Conservation (phyloP, 768 basidiomycete genomes). For the Lepiota brunneoincarnata region DNA sequence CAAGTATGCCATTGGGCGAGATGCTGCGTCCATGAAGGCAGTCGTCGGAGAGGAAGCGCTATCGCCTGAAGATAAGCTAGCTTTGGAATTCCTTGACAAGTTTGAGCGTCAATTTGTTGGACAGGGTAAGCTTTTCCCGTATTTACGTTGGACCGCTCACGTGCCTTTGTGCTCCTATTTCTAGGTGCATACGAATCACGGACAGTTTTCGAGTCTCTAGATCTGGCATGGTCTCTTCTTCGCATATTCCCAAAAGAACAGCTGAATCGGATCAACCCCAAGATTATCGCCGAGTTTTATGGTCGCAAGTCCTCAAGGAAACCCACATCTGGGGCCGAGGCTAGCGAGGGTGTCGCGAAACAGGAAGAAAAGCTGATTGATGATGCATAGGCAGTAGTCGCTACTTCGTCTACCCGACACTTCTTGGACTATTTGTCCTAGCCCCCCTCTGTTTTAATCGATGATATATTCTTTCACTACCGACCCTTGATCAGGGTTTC, state of each 20-base stretch:
- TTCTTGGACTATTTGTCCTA: neutral
- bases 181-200: constrained; percentile 92
- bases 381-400: constrained; percentile 37
- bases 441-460: neutral
- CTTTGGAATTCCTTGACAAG: constrained; percentile 95
- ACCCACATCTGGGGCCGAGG: constrained; percentile 47
- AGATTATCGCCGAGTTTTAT: constrained; percentile 94
- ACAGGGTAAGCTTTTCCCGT: constrained; percentile 63
- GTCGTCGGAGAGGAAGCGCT: constrained; percentile 98
- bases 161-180: constrained; percentile 1
- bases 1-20: constrained; percentile 96
- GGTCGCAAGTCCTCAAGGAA: constrained; percentile 77
- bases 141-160: neutral
- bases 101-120: constrained; percentile 98
- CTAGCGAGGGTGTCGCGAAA: constrained; percentile 32
- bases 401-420: neutral
- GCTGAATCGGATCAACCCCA: constrained; percentile 95
- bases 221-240: constrained; percentile 94
- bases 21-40: constrained; percentile 98
- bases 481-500: constrained; percentile 4
- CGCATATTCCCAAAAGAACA: constrained; percentile 99
- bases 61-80: constrained; percentile 92
- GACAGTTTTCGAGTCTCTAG: constrained; percentile 95
- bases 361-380: constrained; percentile 47
- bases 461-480: neutral